Evolutionary conservation across 2,329 filamentous ascomycete species (phyloP), one percentile per base, ranked within the genome.

Genomic region (Verticillium klebahnii): DNA sequence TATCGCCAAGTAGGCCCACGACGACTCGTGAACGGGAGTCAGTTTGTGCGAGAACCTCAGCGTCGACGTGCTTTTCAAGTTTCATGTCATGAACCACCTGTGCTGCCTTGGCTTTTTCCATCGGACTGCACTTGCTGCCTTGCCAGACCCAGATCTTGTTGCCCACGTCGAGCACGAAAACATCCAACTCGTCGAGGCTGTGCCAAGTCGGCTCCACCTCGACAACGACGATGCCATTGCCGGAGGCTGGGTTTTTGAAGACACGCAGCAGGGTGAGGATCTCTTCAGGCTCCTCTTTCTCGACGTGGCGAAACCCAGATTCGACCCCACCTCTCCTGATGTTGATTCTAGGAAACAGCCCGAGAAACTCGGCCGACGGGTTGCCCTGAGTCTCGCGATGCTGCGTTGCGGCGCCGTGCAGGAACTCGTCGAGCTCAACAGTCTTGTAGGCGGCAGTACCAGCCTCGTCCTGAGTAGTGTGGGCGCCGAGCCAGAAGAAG

Each of bases 101-200:
- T 0, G 87, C 87, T 0, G 86, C 85, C 74, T 87, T 88, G 55
- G 83, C 83, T 75, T 88, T 89, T 69, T 90, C 88, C 85, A 89
- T 88, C 0, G 87, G 87, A 56, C 83, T 86, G 69, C 85, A 88
- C 52, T 79, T 80, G 67, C 79, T 80, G 58, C 88, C 88, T 74
- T 90, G 88, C 88, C 88, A 90, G 4, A 89, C 84, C 80, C 84
- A 89, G 66, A 90, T 87, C 75, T 89, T 89, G 58, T 83, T 77
- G 29, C 82, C 82, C 59, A 79, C 79, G 66, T 90, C 87, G 54
- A 89, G 72, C 15, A 90, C 77, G 66, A 89, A 90, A 2, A 89
- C 88, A 68, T 90, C 87, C 59, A 77, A 76, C 62, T 89, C 86
- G 66, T 89, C 86, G 36, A 90, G 78, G 67, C 84, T 89, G 67